Percentiles rank a stretch among this genome's conserved stretches.
Conservation (phyloP, 208 protist genomes). For the Leptomonas pyrrhocoris region DNA sequence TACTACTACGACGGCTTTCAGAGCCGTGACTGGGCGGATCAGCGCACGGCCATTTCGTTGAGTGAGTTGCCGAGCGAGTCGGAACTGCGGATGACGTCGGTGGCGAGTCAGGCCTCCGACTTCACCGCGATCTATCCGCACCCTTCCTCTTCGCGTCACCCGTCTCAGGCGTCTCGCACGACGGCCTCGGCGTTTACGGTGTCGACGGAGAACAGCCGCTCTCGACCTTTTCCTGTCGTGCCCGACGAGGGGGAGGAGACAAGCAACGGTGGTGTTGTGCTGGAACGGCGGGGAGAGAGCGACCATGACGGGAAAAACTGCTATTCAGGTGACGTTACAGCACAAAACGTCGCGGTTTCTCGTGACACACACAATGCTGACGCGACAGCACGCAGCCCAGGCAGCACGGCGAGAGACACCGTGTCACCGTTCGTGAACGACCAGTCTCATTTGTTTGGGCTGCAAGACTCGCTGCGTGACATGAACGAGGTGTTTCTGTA, state of each 20-base stretch:
- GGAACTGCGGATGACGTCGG: slow-evolving; percentile 19
- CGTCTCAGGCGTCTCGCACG: not conserved
- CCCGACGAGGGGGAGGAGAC: not conserved
- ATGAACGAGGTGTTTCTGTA: slow-evolving; percentile 61
- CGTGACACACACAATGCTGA: not conserved
- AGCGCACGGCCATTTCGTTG: slow-evolving; percentile 28
- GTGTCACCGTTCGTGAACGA: not conserved
- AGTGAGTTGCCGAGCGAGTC: slow-evolving; percentile 31
- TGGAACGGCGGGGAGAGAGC: no score
- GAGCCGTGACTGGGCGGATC: slow-evolving; percentile 15
- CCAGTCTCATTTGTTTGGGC: not conserved
- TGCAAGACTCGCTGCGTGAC: slow-evolving; percentile 37
- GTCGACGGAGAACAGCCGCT: slow-evolving; percentile 16
- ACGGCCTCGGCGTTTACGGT: not conserved
- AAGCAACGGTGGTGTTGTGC: not conserved
- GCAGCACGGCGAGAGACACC: not conserved
- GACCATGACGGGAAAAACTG: not conserved
- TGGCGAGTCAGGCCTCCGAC: slow-evolving; percentile 2
- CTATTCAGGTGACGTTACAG: no score
- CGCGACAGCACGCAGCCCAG: not conserved
- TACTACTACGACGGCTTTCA: slow-evolving; percentile 27
- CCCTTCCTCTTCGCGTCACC: not conserved
- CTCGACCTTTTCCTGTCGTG: not conserved
- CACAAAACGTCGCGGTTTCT: not conserved
- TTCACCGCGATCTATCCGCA: slow-evolving; percentile 6